Base-by-base conservation (phyloP, 345 rosid species). In the Syzygium jambos region DNA sequence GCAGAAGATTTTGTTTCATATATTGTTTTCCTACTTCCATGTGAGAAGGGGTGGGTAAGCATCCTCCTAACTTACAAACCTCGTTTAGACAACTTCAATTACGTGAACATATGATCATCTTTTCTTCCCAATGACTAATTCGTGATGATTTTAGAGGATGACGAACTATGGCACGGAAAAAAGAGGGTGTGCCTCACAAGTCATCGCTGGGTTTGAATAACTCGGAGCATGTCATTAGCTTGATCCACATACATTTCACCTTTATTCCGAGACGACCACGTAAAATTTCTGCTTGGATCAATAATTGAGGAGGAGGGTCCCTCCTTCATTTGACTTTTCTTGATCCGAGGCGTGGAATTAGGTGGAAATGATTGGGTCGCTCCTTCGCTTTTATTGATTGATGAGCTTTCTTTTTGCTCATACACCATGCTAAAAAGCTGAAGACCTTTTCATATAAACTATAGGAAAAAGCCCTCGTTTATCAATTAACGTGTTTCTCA, bases 351-450 rank as follows among this genome's bases (percentile, higher is more conserved):
- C 27, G 30, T 52, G 34, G 82, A 84, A 84, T 53, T 84, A 53
- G 86, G 86, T 53, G 30, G 86, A 13, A 53, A 84, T 84, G 46
- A 84, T 84, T 84, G 86, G 12, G 82, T 38, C 82, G 49, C 49
- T 73, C 25, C 27, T n/a, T n/a, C 14, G 85, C 85, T 84, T 84
- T 84, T 52, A 3, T 84, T 17, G 85, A 51, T 83, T 46, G 85
- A 29, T 83, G 55, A 51, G 55, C 55, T 83, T 83, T 83, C 56
- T 25, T 14, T 83, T 49, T 83, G 38, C 38, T 83, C 54, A 51
- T 27, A 38, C 82, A 73, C 55, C 85, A 14, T 52, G 86, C 86
- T 17, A 83, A 84, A 52, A 7, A 17, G 61, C 85, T 17, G 57
- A 53, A 53, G 13, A 29, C 34, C 85, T 52, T 84, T 52, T 15